Base-by-base conservation (phyloP, 306 rosid genomes). In the Ceratonia siliqua region DNA sequence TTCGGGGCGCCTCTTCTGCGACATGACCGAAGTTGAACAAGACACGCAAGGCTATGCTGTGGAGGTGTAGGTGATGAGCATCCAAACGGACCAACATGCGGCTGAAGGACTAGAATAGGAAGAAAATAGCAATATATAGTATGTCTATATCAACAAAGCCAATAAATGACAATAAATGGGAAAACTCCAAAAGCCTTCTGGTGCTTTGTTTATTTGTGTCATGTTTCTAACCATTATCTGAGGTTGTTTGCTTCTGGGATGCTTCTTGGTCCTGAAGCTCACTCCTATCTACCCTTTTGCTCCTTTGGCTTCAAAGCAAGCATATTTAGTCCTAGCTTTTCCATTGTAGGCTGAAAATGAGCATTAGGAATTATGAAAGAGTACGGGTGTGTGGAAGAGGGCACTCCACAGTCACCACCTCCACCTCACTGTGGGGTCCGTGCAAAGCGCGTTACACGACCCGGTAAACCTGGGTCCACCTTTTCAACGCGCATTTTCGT, bases 1-100 rank as follows among this genome's bases (percentile, higher is more conserved):
- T 33, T 93, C 98, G 3, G 88, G 86, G 68, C 87, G 87, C 79
- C 98, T 81, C 85, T 90, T 90, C 82, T 86, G 92, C 71, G 98
- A 93, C 98, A 91, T 90, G 84, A 69, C 41, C 62, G 68, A 76
- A 66, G 48, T 8, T 17, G 57, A 35, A 62, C 55, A 10, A 21
- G 25, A 67, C 35, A 49, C 55, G 22, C 17, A 53, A 56, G 12
- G 22, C 59, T 70, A 35, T 61, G 28, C 1, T 8, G 43, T 49
- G n/a, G 76, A 3, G 41, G 56, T n/a, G 28, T 21, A 43, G 68
- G 48, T 38, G 77, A 20, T 53, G 82, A 66, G 66, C 15, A 62
- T 6, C 70, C 32, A 79, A 77, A 63, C 21, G 53, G 49, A 83
- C 55, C 86, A 80, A 66, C 96, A 87, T 75, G 85, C 85, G 77